A percentile compares a stretch with the other conserved stretches of the same genome.
These are phyloP conservation scores for Pyrenochaeta sp. DNA, from an alignment of 2,329 filamentous ascomycete genomes.

Conservation along the genomic window DNA sequence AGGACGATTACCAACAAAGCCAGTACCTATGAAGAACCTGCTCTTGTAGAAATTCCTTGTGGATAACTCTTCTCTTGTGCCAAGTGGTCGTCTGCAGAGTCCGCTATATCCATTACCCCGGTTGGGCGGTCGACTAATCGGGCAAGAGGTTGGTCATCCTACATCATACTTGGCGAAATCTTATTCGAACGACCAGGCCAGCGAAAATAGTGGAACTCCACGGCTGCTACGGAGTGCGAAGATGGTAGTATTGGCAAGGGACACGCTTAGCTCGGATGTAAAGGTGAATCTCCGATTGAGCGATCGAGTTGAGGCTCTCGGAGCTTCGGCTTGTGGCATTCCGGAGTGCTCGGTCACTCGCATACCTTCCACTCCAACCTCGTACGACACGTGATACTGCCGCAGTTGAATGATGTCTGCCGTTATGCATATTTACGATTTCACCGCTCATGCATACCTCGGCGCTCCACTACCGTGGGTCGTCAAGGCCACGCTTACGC, in stretches of 20 bases:
- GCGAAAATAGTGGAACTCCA: neutral
- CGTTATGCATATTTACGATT: neutral
- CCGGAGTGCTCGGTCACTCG: slow-evolving; percentile 12
- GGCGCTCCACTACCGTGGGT: neutral
- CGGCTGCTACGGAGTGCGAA: neutral
- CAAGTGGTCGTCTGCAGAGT: neutral
- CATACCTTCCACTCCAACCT: neutral
- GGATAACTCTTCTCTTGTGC: neutral
- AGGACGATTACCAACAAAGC: neutral
- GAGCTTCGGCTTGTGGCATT: slow-evolving; percentile 17
- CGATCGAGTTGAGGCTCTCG: slow-evolving; percentile 1
- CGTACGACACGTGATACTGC: neutral
- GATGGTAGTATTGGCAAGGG: neutral
- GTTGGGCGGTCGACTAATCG: neutral
- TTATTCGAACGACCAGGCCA: neutral
- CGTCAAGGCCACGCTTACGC: slow-evolving; percentile 1
- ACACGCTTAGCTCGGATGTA: neutral
- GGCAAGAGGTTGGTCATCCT: neutral
- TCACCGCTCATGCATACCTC: neutral
- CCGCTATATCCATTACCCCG: neutral
- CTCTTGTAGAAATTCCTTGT: neutral
- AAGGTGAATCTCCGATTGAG: neutral
- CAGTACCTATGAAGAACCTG: neutral
- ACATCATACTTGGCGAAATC: neutral
- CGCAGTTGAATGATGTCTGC: neutral